Evolutionary conservation across 345 rosid genomes (phyloP), one percentile per base, ranked within the genome.

Genomic region (Acer campestre): DNA sequence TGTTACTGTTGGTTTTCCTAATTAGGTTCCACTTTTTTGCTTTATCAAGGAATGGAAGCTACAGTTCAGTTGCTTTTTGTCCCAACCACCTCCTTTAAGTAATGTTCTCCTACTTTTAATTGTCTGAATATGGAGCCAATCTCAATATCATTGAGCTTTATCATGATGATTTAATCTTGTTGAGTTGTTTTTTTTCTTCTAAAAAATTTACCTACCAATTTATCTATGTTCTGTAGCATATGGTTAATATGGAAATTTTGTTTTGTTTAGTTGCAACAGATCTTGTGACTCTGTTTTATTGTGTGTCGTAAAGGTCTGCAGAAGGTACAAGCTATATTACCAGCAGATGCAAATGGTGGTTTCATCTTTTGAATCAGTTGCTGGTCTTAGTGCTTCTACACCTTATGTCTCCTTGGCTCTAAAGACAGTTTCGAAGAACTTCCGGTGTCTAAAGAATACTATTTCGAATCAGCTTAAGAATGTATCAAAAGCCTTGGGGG

Each of bases 301-400:
- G 25, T 80, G 65, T 62, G 9, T 14, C 67, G 68, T 67, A 80
- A 80, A 88, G 95, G 89, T 91, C 40, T 73, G 80, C 79, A 86
- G 81, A 79, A 84, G 85, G 76, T 88, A 84, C 84, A 87, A 85
- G 84, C 82, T 84, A 16, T 88, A 88, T 75, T 80, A 90, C 59
- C 93, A 89, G 75, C 93, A 91, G 68, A 88, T 89, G 87, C 86
- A 90, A 77, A 87, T 86, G 90, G 92, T 87, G 61, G 89, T 89
- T 23, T 87, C 95, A 5, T 89, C 92, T 7, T 91, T 89, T 35
- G 92, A 91, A 71, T 76, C 90, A 0, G 93, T 91, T 3, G 83
- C 92, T 0, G 93, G 95, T 18, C 93, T 89, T 14, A 76, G 86
- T 61, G 84, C 86, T 64, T 83, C 92, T 22, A 86, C 89, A 4